These are phyloP conservation scores for Trypanosoma melophagium DNA, from an alignment of 208 protist species.

Conservation along the genomic window DNA sequence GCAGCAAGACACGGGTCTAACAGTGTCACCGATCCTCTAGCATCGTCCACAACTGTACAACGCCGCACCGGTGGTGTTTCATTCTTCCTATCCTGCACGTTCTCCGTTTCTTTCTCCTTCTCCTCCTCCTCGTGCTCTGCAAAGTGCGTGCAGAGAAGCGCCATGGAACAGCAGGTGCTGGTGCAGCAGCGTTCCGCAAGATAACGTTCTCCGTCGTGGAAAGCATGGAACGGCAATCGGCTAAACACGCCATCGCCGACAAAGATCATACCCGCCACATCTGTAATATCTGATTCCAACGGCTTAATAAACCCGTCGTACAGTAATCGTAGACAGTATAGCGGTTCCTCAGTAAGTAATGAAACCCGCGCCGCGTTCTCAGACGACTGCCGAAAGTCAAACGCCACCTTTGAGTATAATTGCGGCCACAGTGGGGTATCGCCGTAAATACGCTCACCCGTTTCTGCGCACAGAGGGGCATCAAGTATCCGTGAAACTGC, in stretches of 20 bases:
- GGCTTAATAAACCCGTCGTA: conserved; percentile 44
- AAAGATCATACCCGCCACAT: conserved; percentile 34
- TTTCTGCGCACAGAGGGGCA: conserved; percentile 28
- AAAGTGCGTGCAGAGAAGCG: conserved; percentile 43
- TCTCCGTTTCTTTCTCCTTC: neutral
- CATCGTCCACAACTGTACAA: conserved; percentile 26
- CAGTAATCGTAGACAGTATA: conserved; percentile 42
- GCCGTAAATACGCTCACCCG: conserved; percentile 40
- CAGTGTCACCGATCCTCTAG: neutral
- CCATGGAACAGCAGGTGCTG: conserved; percentile 45
- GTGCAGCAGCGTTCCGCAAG: conserved; percentile 36
- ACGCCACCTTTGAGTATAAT: conserved; percentile 49
- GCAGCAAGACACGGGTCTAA: conserved; percentile 17
- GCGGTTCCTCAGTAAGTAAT: conserved; percentile 16
- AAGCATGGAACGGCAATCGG: conserved; percentile 52
- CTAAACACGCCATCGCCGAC: conserved; percentile 56
- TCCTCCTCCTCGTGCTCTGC: conserved; percentile 1
- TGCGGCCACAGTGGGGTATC: conserved; percentile 64
- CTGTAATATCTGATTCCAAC: conserved; percentile 23
- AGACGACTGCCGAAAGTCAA: conserved; percentile 31
- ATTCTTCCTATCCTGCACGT: too few relatives aligned
- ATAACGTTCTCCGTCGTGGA: conserved; percentile 39
- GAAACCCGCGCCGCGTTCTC: conserved; percentile 11
- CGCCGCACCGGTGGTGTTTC: neutral
- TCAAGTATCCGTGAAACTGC: conserved; percentile 38